phyloP scores from a whole-genome alignment of 352 stramenopile species.

The Phytophthora litchii region DNA sequence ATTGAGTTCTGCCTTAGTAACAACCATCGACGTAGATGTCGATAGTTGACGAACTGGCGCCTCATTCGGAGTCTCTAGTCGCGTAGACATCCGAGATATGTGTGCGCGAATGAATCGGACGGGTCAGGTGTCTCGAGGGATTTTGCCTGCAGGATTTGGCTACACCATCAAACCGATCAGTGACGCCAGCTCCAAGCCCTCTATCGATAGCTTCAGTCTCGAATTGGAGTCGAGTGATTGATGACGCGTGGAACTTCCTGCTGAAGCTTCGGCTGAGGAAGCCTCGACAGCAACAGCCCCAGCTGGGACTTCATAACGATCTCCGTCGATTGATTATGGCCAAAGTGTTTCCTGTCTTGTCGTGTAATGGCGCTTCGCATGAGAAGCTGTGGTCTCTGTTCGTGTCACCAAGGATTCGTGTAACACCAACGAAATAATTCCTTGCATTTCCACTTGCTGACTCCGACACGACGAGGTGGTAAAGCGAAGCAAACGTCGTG shows the following conservation, averaged over 20 bases:
- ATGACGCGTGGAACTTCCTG: neutral
- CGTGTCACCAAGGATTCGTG: too few species aligned
- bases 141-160: constrained; percentile 18
- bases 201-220: too few species aligned
- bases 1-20: too few species aligned
- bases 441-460: constrained; percentile 1
- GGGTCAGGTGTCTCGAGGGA: constrained; percentile 9
- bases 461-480: constrained; percentile 1
- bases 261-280: neutral
- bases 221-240: neutral
- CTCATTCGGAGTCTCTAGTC: too few species aligned
- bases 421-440: neutral
- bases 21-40: neutral
- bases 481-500: constrained; percentile 10
- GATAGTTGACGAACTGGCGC: neutral
- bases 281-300: too few species aligned
- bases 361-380: neutral
- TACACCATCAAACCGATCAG: constrained; percentile 14
- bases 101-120: constrained; percentile 19
- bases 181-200: constrained; percentile 18
- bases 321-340: constrained; percentile 3
- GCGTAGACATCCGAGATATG: constrained; percentile 6
- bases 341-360: neutral
- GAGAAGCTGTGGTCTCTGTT: too few species aligned
- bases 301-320: too few species aligned